phyloP scores from a whole-genome alignment of 1,284 basidiomycete genomes.

The Malassezia dermatis region DNA sequence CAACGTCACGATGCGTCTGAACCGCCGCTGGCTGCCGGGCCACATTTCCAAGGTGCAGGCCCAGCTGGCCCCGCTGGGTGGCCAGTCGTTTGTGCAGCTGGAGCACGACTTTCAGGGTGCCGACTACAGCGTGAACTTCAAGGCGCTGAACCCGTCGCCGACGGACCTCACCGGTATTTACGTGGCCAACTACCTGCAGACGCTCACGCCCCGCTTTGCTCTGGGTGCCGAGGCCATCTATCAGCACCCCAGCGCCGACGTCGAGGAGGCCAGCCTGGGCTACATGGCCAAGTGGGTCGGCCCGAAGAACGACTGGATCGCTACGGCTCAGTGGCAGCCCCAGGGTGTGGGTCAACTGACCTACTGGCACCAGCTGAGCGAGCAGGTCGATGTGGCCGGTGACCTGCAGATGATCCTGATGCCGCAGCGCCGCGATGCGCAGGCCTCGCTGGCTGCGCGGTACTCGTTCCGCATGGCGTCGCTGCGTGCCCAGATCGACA shows the following conservation, averaged over 20 bases:
- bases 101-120: conserved; percentile 88
- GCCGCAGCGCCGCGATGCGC: conserved; percentile 66
- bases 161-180: conserved; percentile 82
- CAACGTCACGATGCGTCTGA: conserved; percentile 75
- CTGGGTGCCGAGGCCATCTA: conserved; percentile 80
- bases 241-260: conserved; percentile 57
- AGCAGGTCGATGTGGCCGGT: conserved; percentile 96
- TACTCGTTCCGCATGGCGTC: conserved; percentile 90
- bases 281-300: conserved; percentile 68
- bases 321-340: conserved; percentile 74
- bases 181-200: conserved; percentile 86
- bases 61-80: conserved; percentile 57
- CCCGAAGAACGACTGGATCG: conserved; percentile 54
- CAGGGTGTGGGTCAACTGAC: conserved; percentile 77
- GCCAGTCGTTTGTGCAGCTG: conserved; percentile 56
- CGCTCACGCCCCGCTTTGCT: conserved; percentile 81
- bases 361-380: conserved; percentile 90
- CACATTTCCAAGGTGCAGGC: conserved; percentile 80
- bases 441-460: conserved; percentile 85
- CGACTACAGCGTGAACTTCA: conserved; percentile 78
- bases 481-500: conserved; percentile 39
- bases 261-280: conserved; percentile 62
- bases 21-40: conserved; percentile 72
- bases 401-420: conserved; percentile 67
- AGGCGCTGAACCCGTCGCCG: conserved; percentile 84